Percentiles rank a stretch among this genome's conserved stretches.
Conservation (phyloP, 305 asterid species). For the Lippia alba region DNA sequence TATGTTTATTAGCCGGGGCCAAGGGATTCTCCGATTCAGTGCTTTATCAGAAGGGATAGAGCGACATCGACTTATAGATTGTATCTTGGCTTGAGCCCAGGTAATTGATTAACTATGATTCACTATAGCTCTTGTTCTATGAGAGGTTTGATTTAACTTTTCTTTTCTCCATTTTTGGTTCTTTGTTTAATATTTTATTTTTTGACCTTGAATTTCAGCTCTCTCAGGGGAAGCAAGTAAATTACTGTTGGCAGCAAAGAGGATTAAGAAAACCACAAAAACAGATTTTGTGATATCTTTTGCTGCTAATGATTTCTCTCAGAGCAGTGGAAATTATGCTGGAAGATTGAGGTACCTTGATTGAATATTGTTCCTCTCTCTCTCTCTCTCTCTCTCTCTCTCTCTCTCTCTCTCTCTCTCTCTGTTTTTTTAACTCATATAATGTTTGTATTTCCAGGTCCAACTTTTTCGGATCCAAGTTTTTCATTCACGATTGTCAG, state of each 20-base stretch:
- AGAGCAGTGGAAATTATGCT: conserved; percentile 52
- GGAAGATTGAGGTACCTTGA: conserved; percentile 65
- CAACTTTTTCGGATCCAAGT: conserved; percentile 73
- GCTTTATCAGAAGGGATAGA: conserved; percentile 79
- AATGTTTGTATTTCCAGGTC: conserved; percentile 48
- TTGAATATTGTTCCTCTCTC: conserved; percentile 10
- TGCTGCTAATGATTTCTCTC: conserved; percentile 68
- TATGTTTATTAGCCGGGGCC: conserved; percentile 67
- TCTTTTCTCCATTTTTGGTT: not conserved
- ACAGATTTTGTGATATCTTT: conserved; percentile 67
- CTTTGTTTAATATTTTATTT: conserved; percentile 18
- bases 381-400: not conserved
- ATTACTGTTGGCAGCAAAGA: conserved; percentile 65
- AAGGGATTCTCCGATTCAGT: conserved; percentile 71
- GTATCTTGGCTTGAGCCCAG: conserved; percentile 77
- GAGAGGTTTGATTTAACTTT: not conserved
- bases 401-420: not conserved
- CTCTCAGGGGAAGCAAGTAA: conserved; percentile 71
- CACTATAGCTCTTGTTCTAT: not conserved
- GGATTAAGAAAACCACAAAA: conserved; percentile 62
- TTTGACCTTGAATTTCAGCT: conserved; percentile 43
- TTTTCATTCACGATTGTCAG: conserved; percentile 56
- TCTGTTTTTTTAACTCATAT: not conserved
- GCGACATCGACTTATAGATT: conserved; percentile 61
- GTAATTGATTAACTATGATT: conserved; percentile 43